phyloP scores from a whole-genome alignment of 73 alveolate species.

The Tetrahymena elliotti region DNA sequence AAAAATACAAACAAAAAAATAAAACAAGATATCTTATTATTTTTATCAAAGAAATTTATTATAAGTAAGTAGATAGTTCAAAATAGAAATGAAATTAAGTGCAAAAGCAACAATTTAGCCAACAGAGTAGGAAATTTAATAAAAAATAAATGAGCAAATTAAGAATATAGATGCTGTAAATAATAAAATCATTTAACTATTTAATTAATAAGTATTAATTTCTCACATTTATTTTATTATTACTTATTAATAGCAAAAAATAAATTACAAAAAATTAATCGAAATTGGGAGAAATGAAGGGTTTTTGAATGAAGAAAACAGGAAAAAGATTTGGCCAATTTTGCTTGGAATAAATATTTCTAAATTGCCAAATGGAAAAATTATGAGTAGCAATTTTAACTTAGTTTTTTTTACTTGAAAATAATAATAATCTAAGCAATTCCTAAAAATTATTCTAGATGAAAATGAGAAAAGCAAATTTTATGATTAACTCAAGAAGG shows the following conservation, averaged over 20 bases:
- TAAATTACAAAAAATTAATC: neutral
- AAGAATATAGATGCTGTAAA: neutral
- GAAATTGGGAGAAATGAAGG: neutral
- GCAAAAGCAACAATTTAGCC: neutral
- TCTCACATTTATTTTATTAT: no score
- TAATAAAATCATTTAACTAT: neutral
- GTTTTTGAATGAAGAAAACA: neutral
- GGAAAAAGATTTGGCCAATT: neutral
- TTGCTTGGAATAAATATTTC: neutral
- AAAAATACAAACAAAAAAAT: neutral
- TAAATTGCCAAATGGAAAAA: neutral
- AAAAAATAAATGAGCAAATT: neutral
- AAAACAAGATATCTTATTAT: neutral
- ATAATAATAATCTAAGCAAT: neutral
- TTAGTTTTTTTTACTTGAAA: neutral
- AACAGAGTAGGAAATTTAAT: neutral
- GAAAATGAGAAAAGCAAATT: neutral
- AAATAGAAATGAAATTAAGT: neutral
- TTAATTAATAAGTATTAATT: neutral
- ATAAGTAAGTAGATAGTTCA: neutral
- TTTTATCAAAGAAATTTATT: neutral
- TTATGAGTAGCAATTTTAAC: neutral
- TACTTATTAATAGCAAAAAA: neutral
- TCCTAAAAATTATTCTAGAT: neutral
- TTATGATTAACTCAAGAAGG: neutral